A percentile compares a stretch with the other conserved stretches of the same genome.
These are phyloP conservation scores for Colletotrichum echinochloae DNA, from an alignment of 2,329 filamentous ascomycete species.

Conservation along the genomic window DNA sequence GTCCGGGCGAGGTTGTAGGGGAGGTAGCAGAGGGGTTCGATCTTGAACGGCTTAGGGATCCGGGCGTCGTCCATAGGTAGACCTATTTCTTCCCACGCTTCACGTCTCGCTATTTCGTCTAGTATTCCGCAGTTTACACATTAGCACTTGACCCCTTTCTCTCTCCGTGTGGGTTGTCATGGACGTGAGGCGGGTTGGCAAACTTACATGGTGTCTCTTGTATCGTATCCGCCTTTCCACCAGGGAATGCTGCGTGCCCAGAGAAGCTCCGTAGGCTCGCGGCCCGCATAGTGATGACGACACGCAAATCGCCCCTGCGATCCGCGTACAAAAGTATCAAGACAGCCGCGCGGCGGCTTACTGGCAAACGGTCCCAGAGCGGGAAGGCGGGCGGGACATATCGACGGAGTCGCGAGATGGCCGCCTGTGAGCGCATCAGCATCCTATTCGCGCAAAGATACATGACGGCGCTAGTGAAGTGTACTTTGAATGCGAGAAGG, in stretches of 20 bases:
- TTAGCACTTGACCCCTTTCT: slow-evolving; percentile 1
- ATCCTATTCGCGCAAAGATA: slow-evolving; percentile 40
- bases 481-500: slow-evolving; percentile 25
- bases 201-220: slow-evolving; percentile 71
- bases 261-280: slow-evolving; percentile 75
- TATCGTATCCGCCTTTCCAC: slow-evolving; percentile 74
- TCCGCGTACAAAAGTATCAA: slow-evolving; percentile 91
- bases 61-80: slow-evolving; percentile 77
- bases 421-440: slow-evolving; percentile 57
- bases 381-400: slow-evolving; percentile 72
- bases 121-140: slow-evolving; percentile 37
- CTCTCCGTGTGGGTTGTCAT: no score
- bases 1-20: slow-evolving; percentile 81
- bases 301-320: slow-evolving; percentile 79
- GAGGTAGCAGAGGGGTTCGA: slow-evolving; percentile 89
- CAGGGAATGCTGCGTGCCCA: slow-evolving; percentile 89
- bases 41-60: slow-evolving; percentile 80
- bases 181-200: neutral
- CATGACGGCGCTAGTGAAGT: slow-evolving; percentile 37
- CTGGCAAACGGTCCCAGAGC: slow-evolving; percentile 70
- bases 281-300: slow-evolving; percentile 77
- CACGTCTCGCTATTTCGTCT: slow-evolving; percentile 87
- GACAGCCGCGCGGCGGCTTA: slow-evolving; percentile 83
- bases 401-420: slow-evolving; percentile 69
- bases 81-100: slow-evolving; percentile 94